Base-by-base conservation (phyloP, 192 early-diverging fungal genomes). In the Jimgerdemannia lactiflua region DNA sequence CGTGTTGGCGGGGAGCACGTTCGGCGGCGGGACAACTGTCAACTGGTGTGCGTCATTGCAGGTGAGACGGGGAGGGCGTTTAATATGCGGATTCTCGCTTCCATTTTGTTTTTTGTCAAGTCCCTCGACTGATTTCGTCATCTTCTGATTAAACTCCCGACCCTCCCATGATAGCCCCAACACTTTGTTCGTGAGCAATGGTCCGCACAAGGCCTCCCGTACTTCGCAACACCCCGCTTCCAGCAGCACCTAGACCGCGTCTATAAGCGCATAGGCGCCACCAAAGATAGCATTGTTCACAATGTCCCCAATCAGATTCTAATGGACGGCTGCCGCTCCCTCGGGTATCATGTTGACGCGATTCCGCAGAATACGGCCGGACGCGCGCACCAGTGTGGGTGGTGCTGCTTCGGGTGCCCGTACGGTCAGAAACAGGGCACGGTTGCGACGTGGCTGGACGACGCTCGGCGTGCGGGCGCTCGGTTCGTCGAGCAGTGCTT, bases 11-110 rank as follows among this genome's bases (percentile, higher is more conserved):
- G 94, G 93, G 4, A 78, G 76, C 43, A 87, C 90, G 17, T 92
- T 89, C 83, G 94, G 94, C 59, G 94, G 94, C 75, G 94, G 93
- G 42, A 93, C 92, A 42, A 83, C 84, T 9, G 78, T 94, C 67
- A 92, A 93, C 78, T 93, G 93, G 91, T 82, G 76, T 40, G 84
- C 86, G 20, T 87, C 80, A 10, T 68, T 89, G n/a, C 85, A 89
- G 79, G 83, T 86, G 82, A 69, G 65, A 72, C 29, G 29, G 29
- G 29, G 29, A 72, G 65, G 44, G 18, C 9, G 42, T 43, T 43
- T 69, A 39, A 74, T 67, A 4, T 70, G 10, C 17, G 29, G 39
- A 64, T 66, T 71, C 70, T 73, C 20, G 67, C 17, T 10, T 72
- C 9, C 41, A 64, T 73, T 69, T 82, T 43, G 20, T 49, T 67